Evolutionary conservation across 2,329 filamentous ascomycete genomes (phyloP).

Genomic region (Ascosphaera aggregata): DNA sequence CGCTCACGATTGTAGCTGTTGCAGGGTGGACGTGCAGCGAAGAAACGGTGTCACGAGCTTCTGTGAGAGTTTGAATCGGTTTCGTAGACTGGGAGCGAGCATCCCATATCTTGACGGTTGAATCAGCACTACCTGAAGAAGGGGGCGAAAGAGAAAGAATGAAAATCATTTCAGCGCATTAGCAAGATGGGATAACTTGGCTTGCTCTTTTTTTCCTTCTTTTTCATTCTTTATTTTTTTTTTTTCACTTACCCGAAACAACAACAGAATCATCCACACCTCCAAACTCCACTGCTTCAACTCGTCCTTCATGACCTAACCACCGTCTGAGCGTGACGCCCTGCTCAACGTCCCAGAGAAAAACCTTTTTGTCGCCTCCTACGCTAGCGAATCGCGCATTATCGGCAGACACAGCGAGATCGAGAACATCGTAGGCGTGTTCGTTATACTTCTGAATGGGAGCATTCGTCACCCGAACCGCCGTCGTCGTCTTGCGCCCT

Average conservation of each 20-base stretch:
- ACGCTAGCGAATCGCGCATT: slow-evolving; percentile 73
- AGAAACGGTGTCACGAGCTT: slow-evolving; percentile 20
- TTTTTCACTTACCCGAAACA: slow-evolving; percentile 35
- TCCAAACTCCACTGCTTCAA: slow-evolving; percentile 61
- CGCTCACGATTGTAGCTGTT: slow-evolving; percentile 35
- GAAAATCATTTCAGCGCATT: neutral
- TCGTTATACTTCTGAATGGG: slow-evolving; percentile 75
- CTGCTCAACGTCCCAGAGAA: slow-evolving; percentile 80
- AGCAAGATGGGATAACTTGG: no score
- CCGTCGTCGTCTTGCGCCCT: slow-evolving; percentile 10
- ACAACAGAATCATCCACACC: slow-evolving; percentile 53
- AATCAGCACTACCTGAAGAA: slow-evolving; percentile 18
- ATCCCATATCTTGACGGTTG: slow-evolving; percentile 21
- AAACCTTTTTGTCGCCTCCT: slow-evolving; percentile 76
- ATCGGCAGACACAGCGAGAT: slow-evolving; percentile 45
- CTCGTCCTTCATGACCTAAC: slow-evolving; percentile 42
- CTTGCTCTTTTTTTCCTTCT: no score
- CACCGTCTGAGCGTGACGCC: slow-evolving; percentile 59
- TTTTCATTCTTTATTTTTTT: no score
- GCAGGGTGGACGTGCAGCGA: slow-evolving; percentile 17
- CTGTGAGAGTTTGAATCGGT: slow-evolving; percentile 19
- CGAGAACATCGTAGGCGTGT: slow-evolving; percentile 81
- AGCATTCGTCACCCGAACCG: slow-evolving; percentile 10
- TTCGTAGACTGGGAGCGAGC: slow-evolving; percentile 17
- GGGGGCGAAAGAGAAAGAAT: neutral